Percentiles rank a stretch among this genome's conserved stretches.
Conservation (phyloP, 2,329 filamentous ascomycete species). For the Daldinia sp. region DNA sequence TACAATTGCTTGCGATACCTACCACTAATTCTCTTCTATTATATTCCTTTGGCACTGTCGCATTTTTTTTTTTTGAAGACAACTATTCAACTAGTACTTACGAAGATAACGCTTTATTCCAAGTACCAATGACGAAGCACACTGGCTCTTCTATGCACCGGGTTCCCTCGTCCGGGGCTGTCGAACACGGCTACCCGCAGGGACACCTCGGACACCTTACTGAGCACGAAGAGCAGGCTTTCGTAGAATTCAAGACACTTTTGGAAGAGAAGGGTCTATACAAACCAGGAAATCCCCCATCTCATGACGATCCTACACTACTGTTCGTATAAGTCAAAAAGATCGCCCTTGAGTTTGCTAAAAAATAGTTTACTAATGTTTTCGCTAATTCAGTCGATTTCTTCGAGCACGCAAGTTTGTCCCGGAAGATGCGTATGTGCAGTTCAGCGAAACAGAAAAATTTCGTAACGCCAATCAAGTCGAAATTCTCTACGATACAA, state of each 20-base stretch:
- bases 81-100: slow-evolving; percentile 13
- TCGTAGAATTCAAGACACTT: slow-evolving; percentile 78
- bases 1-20: slow-evolving; percentile 4
- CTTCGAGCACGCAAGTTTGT: slow-evolving; percentile 87
- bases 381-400: slow-evolving; percentile 73
- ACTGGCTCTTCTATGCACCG: slow-evolving; percentile 46
- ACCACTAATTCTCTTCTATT: slow-evolving; percentile 17
- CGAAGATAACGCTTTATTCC: background rate
- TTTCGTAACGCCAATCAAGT: slow-evolving; percentile 87
- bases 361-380: slow-evolving; percentile 21
- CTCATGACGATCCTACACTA: slow-evolving; percentile 79
- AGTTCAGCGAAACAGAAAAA: slow-evolving; percentile 89
- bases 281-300: slow-evolving; percentile 66
- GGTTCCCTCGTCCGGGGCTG: slow-evolving; percentile 50
- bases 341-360: slow-evolving; percentile 21
- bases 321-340: slow-evolving; percentile 63
- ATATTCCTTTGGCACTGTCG: slow-evolving; percentile 1
- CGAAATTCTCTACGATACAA: slow-evolving; percentile 84
- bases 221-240: slow-evolving; percentile 72
- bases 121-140: slow-evolving; percentile 42
- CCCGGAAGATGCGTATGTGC: slow-evolving; percentile 79
- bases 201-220: slow-evolving; percentile 87
- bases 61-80: background rate
- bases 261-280: slow-evolving; percentile 75
- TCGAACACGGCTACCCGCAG: slow-evolving; percentile 69